phyloP scores from a whole-genome alignment of 2,329 filamentous ascomycete species.

The Colletotrichum tamarilloi region DNA sequence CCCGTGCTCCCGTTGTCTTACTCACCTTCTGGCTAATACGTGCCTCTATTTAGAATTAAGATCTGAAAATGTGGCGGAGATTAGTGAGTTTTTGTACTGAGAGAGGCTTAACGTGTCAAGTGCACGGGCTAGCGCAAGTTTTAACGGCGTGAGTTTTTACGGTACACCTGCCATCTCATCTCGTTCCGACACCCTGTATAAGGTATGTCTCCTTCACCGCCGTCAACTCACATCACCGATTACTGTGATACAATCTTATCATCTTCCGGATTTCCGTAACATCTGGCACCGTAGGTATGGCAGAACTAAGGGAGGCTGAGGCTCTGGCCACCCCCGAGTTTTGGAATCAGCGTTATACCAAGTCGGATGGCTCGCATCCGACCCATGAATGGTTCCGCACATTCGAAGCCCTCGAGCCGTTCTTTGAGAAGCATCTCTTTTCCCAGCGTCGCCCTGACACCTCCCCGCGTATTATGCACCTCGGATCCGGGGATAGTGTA shows the following conservation, averaged over 20 bases:
- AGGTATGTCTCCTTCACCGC: no score
- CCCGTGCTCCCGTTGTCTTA: no score
- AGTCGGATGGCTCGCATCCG: conserved; percentile 49
- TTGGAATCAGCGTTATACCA: conserved; percentile 62
- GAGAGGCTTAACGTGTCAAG: no score
- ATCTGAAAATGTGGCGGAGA: no score
- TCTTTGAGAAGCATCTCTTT: conserved; percentile 58
- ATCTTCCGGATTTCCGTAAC: conserved; percentile 6
- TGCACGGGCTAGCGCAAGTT: no score
- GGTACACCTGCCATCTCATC: no score
- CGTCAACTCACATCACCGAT: not conserved
- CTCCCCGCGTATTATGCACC: conserved; percentile 60
- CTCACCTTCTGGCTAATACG: no score
- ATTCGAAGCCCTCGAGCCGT: conserved; percentile 59
- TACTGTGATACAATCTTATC: not conserved
- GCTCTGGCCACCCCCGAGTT: conserved; percentile 54
- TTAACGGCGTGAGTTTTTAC: no score
- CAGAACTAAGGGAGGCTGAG: conserved; percentile 24
- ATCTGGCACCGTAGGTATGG: not conserved
- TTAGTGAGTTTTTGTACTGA: no score
- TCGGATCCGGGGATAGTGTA: conserved; percentile 69
- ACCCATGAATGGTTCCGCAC: conserved; percentile 66
- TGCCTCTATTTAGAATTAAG: no score
- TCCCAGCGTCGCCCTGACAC: conserved; percentile 38
- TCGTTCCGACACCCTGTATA: no score